Conservation (phyloP, 345 rosid genomes). For the Cardamine chenopodiifolia region DNA sequence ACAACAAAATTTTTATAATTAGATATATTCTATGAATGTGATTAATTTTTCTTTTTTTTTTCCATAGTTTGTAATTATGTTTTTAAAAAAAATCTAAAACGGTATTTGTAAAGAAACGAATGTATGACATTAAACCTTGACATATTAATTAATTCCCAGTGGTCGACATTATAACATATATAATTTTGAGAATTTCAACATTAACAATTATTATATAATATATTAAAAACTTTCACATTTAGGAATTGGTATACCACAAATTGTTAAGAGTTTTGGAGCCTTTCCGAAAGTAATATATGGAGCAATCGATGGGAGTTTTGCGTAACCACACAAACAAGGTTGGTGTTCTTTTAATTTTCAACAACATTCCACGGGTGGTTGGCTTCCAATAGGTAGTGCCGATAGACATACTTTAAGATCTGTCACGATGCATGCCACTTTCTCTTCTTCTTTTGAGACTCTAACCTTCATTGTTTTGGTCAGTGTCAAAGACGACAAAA, state of each 20-base stretch:
- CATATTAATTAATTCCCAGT: neutral
- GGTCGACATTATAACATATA: neutral
- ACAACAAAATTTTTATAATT: too few relatives aligned
- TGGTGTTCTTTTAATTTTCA: constrained; percentile 52
- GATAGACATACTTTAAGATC: constrained; percentile 49
- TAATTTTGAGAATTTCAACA: neutral
- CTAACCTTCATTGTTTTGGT: neutral
- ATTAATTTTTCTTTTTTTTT: too few relatives aligned
- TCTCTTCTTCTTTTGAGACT: neutral
- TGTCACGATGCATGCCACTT: constrained; percentile 45
- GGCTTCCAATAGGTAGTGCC: constrained; percentile 33
- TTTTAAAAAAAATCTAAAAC: too few relatives aligned
- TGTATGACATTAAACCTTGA: neutral
- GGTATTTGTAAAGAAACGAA: neutral
- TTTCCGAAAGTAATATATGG: constrained; percentile 34
- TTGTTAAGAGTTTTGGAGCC: constrained; percentile 34
- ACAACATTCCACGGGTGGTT: constrained; percentile 57
- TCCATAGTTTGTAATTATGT: too few relatives aligned
- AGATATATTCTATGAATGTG: too few relatives aligned
- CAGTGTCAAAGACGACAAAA: neutral
- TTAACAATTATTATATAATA: neutral
- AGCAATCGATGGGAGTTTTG: constrained; percentile 42
- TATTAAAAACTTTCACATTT: neutral
- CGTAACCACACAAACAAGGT: constrained; percentile 65
- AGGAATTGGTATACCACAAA: constrained; percentile 41